These are phyloP conservation scores for Hypholoma fasciculare DNA, from an alignment of 768 basidiomycete genomes.

Conservation along the genomic window DNA sequence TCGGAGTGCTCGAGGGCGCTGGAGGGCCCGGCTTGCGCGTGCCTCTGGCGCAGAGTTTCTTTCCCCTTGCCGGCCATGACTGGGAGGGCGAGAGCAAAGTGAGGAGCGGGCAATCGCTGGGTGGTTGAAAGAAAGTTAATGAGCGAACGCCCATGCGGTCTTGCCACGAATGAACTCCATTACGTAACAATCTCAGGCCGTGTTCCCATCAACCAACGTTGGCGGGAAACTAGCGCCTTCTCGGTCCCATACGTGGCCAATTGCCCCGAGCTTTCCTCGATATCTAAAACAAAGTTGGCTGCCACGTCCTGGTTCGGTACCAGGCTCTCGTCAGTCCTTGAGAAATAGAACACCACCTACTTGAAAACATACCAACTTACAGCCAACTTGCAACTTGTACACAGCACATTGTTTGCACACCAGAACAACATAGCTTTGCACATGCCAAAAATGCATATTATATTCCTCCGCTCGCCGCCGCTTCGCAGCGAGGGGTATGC, in stretches of 20 bases:
- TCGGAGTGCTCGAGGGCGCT: slow-evolving; percentile 24
- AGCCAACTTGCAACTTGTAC: no score
- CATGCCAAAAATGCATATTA: background rate
- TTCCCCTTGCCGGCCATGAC: slow-evolving; percentile 33
- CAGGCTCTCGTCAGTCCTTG: no score
- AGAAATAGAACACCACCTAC: no score
- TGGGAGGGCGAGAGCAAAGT: slow-evolving; percentile 20
- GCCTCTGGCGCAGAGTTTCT: slow-evolving; percentile 21
- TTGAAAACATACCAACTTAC: no score
- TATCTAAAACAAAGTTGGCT: no score
- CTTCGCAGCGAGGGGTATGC: slow-evolving; percentile 3
- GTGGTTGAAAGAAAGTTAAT: slow-evolving; percentile 12
- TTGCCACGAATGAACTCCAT: slow-evolving; percentile 19
- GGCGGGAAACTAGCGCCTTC: background rate
- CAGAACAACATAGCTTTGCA: background rate
- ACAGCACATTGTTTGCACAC: background rate
- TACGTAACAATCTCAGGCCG: slow-evolving; percentile 14
- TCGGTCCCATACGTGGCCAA: background rate
- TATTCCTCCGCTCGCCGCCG: background rate
- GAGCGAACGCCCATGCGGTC: background rate
- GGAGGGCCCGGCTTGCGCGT: slow-evolving; percentile 14
- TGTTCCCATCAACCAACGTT: background rate
- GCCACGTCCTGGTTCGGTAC: no score
- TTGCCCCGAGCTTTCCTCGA: background rate
- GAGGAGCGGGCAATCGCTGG: slow-evolving; percentile 7